Base-by-base conservation (phyloP, 2,329 filamentous ascomycete genomes). In the Monosporascus cannonballus region DNA sequence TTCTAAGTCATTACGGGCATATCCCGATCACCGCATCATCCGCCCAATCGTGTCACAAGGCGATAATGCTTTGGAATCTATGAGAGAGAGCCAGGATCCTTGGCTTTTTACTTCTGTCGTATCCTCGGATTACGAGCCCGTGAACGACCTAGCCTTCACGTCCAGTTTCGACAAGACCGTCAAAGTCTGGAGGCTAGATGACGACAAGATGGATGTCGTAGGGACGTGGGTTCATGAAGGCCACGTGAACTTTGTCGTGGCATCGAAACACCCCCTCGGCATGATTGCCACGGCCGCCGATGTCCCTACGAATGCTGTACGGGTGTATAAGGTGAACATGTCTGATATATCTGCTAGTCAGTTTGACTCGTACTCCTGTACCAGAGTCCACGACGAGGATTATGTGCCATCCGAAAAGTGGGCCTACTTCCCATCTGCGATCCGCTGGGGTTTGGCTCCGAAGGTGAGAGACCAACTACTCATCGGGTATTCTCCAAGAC, bases 91-190 rank as follows among this genome's bases (percentile, higher is more conserved):
- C 39, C 81, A 85, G 55, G 79, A 83, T 48, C 79, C 79, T 0
- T 86, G 83, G 82, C 69, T 86, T 0, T 86, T 84, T 59, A 78
- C 80, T 0, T 85, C 83, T 0, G 82, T 86, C 0, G 82, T 84
- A 0, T 79, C 80, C 5, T 83, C 81, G 0, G 80, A 83, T 50
- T 81, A 80, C 56, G 78, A 80, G 52, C 59, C 68, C 2, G 52
- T 57, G 0, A 71, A 71, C 27, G 68, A 73, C 2, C 66, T 77
- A 5, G 76, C 75, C 0, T 86, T 79, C 53, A 86, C 83, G 0
- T 80, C 80, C 0, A 81, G 81, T 57, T 86, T 84, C 56, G 83
- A 86, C 59, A 71, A 73, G 25, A 83, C 78, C 0, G 82, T 85
- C 51, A 85, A 84, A 54, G 68, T 79, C 2, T 86, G 83, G 83